These are phyloP conservation scores for Colletotrichum sojae DNA, from an alignment of 2,329 filamentous ascomycete species.

Conservation along the genomic window DNA sequence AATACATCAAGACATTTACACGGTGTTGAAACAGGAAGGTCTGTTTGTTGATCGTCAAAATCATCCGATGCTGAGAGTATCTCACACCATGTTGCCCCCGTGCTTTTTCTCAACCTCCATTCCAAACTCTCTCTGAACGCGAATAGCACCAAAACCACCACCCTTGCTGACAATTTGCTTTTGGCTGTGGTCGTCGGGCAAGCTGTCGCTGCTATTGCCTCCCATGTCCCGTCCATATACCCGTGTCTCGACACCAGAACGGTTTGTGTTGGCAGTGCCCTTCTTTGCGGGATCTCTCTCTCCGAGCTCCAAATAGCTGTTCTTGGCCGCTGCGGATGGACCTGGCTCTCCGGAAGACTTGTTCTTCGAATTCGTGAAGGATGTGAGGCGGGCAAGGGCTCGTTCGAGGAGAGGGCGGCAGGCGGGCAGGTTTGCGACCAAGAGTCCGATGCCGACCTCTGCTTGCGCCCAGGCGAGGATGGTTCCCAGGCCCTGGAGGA, in stretches of 20 bases:
- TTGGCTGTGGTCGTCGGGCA: constrained; percentile 35
- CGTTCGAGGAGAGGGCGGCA: constrained; percentile 36
- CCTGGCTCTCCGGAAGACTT: constrained; percentile 29
- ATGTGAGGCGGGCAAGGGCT: constrained; percentile 27
- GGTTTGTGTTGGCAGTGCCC: not conserved
- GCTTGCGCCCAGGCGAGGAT: constrained; percentile 37
- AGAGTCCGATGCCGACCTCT: constrained; percentile 38
- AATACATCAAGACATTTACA: not conserved
- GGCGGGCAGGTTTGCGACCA: constrained; percentile 36
- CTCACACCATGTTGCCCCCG: constrained; percentile 14
- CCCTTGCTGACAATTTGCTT: constrained; percentile 23
- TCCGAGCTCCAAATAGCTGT: constrained; percentile 35
- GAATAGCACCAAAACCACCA: constrained; percentile 31
- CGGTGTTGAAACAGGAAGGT: not conserved
- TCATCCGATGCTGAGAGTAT: too few species aligned
- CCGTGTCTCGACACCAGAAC: constrained; percentile 28
- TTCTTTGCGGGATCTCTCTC: constrained; percentile 31
- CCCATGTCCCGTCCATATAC: constrained; percentile 36
- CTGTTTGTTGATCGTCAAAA: not conserved
- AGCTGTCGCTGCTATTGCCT: constrained; percentile 26
- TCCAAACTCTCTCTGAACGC: constrained; percentile 28
- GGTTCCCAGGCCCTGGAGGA: constrained; percentile 25
- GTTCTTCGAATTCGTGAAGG: constrained; percentile 34
- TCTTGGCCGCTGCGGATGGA: constrained; percentile 22
- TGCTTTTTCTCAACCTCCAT: constrained; percentile 34